Evolutionary conservation across 352 stramenopile species (phyloP).

Genomic region (Aphanomyces stellatus): DNA sequence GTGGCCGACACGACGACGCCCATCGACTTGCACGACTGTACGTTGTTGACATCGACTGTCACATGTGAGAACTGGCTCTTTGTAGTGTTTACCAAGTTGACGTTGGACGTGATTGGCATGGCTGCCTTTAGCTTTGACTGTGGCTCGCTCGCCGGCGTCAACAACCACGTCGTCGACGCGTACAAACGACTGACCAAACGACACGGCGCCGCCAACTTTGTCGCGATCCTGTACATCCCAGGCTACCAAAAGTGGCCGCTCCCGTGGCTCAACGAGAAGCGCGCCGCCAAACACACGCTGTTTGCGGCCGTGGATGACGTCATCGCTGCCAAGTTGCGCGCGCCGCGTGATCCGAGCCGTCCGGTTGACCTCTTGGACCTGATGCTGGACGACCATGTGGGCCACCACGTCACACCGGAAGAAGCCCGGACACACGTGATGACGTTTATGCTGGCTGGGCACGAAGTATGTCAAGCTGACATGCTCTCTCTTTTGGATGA

Average conservation of each 20-base stretch:
- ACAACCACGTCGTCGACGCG: background rate
- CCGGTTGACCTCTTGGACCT: background rate
- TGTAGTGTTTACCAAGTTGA: slow-evolving; percentile 5
- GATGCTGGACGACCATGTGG: slow-evolving; percentile 10
- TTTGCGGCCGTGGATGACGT: slow-evolving; percentile 3
- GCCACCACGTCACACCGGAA: slow-evolving; percentile 3
- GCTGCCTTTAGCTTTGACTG: slow-evolving; percentile 11
- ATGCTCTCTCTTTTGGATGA: background rate
- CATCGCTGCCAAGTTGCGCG: background rate
- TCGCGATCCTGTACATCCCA: background rate
- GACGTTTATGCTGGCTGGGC: slow-evolving; percentile 5
- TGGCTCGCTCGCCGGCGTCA: background rate
- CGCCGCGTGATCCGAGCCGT: background rate
- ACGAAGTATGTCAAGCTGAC: background rate
- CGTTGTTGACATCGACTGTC: no score
- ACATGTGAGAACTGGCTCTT: background rate
- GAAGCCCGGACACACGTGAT: slow-evolving; percentile 13
- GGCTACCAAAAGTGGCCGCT: slow-evolving; percentile 1
- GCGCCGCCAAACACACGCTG: background rate
- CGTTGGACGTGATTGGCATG: slow-evolving; percentile 15
- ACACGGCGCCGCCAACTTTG: background rate
- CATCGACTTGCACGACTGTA: background rate
- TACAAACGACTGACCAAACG: background rate
- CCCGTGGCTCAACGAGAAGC: background rate
- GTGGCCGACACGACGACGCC: background rate